Conservation (phyloP, 2,329 filamentous ascomycete species). For the Verticillium klebahnii region DNA sequence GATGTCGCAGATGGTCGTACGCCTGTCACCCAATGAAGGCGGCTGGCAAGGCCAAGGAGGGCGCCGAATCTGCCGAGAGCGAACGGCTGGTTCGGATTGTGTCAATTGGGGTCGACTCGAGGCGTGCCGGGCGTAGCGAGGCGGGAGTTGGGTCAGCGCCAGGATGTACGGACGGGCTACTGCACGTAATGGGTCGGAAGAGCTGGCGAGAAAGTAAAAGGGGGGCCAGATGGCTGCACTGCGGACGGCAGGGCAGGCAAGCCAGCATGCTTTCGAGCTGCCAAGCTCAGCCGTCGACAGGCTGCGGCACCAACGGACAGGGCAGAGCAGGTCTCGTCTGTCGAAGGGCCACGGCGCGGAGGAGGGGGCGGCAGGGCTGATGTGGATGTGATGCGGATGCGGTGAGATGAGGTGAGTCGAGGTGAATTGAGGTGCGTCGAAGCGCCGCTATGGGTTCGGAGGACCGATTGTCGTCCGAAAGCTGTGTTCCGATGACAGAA, state of each 20-base stretch:
- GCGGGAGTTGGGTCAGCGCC: conserved; percentile 6
- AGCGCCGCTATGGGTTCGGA: background rate
- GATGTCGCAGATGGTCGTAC: background rate
- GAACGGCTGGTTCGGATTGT: background rate
- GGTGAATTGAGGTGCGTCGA: background rate
- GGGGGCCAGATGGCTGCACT: background rate
- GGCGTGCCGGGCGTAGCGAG: background rate
- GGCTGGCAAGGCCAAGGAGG: background rate
- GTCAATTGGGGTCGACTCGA: background rate
- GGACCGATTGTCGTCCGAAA: background rate
- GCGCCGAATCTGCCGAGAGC: background rate
- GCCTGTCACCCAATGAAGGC: conserved; percentile 12
- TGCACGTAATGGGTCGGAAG: conserved; percentile 2
- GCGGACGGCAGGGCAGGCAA: background rate
- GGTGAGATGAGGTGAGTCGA: background rate
- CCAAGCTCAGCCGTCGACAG: background rate
- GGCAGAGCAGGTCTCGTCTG: background rate
- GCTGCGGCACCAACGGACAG: background rate
- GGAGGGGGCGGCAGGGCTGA: background rate
- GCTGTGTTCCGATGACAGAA: background rate
- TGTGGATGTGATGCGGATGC: background rate
- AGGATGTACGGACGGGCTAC: conserved; percentile 3
- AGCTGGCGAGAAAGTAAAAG: background rate
- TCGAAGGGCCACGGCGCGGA: background rate
- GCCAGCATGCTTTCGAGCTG: background rate